Conservation (phyloP, 805 yeast species). For the Ogataea nitratoaversa region DNA sequence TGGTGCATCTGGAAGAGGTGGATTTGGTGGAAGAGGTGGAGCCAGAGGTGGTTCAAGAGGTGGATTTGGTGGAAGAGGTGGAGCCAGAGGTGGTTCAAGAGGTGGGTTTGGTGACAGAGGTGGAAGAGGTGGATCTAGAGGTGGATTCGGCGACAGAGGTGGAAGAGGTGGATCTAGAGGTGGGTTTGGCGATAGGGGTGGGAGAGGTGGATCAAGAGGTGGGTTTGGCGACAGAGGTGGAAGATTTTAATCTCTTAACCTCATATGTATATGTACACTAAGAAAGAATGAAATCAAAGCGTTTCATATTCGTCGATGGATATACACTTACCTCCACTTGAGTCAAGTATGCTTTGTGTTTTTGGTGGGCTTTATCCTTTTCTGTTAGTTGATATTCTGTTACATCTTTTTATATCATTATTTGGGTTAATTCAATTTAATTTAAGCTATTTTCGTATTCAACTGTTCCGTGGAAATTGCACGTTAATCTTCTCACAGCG, state of each 20-base stretch:
- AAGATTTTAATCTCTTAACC: background rate
- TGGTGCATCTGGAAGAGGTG: conserved; percentile 43
- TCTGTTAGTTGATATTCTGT: background rate
- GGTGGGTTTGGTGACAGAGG: conserved; percentile 45
- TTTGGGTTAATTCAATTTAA: conserved; percentile 1
- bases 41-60: conserved; percentile 37
- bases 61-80: conserved; percentile 40
- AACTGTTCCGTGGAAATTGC: no score
- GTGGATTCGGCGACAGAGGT: conserved; percentile 41
- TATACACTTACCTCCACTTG: background rate
- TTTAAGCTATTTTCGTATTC: background rate
- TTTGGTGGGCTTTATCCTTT: background rate
- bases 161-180: conserved; percentile 36
- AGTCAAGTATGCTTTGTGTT: no score
- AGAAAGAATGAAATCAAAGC: background rate
- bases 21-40: conserved; percentile 39
- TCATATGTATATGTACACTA: background rate
- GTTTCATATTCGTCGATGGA: background rate
- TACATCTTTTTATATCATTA: background rate
- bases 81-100: conserved; percentile 38
- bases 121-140: conserved; percentile 46
- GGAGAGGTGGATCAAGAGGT: conserved; percentile 35
- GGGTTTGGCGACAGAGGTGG: no score
- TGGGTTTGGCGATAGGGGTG: conserved; percentile 38
- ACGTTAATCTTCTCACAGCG: no score